These are phyloP conservation scores for Radiomyces spectabilis DNA, from an alignment of 192 early-diverging fungal genomes.

Conservation along the genomic window DNA sequence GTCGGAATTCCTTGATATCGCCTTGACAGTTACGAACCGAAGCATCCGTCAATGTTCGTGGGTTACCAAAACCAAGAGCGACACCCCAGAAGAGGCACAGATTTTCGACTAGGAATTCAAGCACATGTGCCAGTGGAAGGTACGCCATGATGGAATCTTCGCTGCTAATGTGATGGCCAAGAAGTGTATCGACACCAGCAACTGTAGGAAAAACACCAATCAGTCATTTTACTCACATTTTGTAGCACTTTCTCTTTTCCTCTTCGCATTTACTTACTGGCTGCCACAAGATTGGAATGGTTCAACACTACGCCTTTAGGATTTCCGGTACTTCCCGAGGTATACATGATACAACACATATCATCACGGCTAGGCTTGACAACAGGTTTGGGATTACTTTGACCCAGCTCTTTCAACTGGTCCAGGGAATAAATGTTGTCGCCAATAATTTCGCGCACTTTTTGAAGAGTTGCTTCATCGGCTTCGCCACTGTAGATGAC, in stretches of 20 bases:
- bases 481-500: slow-evolving; percentile 66
- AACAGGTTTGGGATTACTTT: slow-evolving; percentile 49
- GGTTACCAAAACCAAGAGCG: slow-evolving; percentile 48
- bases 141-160: slow-evolving; percentile 68
- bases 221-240: not conserved
- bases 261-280: slow-evolving; percentile 35
- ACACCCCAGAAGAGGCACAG: slow-evolving; percentile 26
- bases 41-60: slow-evolving; percentile 49
- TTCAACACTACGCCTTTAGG: slow-evolving; percentile 89
- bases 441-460: slow-evolving; percentile 36
- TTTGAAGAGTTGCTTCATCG: slow-evolving; percentile 42
- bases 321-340: slow-evolving; percentile 82
- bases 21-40: slow-evolving; percentile 55
- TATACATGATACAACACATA: slow-evolving; percentile 83
- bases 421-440: slow-evolving; percentile 58
- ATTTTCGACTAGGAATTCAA: slow-evolving; percentile 52
- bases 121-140: slow-evolving; percentile 74
- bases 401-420: slow-evolving; percentile 56
- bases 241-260: not conserved
- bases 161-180: slow-evolving; percentile 40
- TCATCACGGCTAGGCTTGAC: slow-evolving; percentile 62
- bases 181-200: slow-evolving; percentile 48
- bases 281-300: slow-evolving; percentile 77
- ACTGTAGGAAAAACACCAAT: slow-evolving; percentile 28
- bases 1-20: slow-evolving; percentile 51